phyloP scores from a whole-genome alignment of 148 eudicot species.

The Camellia granthamiana region DNA sequence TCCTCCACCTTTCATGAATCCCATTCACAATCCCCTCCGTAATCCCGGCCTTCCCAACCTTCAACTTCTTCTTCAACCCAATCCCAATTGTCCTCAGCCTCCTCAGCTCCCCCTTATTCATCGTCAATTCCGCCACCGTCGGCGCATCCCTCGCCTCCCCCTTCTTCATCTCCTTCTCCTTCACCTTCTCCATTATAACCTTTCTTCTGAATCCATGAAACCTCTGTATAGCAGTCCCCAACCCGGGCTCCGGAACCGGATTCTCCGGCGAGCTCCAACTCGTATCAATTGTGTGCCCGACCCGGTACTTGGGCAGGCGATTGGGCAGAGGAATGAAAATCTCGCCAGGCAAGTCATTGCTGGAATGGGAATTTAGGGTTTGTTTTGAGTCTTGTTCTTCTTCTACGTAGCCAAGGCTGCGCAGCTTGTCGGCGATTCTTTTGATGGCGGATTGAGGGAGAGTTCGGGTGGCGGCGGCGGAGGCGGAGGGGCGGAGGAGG shows the following conservation, averaged over 20 bases:
- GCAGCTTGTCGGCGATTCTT: slow-evolving; percentile 89
- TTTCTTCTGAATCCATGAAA: slow-evolving; percentile 42
- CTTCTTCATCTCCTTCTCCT: not conserved
- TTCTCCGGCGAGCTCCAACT: slow-evolving; percentile 87
- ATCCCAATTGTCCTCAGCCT: slow-evolving; percentile 69
- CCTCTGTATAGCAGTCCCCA: slow-evolving; percentile 47
- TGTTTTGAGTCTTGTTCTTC: slow-evolving; percentile 21
- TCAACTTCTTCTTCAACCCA: slow-evolving; percentile 61
- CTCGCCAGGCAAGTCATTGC: slow-evolving; percentile 41
- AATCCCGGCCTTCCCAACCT: slow-evolving; percentile 86
- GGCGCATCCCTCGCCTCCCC: slow-evolving; percentile 40
- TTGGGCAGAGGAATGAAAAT: slow-evolving; percentile 69
- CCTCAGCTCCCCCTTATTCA: slow-evolving; percentile 55
- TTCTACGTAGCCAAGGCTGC: slow-evolving; percentile 71
- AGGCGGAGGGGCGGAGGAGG: slow-evolving; percentile 28
- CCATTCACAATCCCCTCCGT: slow-evolving; percentile 94
- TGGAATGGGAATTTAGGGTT: not conserved
- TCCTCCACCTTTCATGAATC: slow-evolving; percentile 93
- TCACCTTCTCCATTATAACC: slow-evolving; percentile 40
- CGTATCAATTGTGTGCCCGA: slow-evolving; percentile 82
- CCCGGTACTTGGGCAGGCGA: slow-evolving; percentile 61
- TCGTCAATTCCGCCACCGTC: slow-evolving; percentile 64
- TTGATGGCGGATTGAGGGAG: slow-evolving; percentile 79
- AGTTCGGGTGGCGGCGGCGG: slow-evolving; percentile 17
- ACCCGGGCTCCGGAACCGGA: slow-evolving; percentile 70